Base-by-base conservation (phyloP, 495 filamentous ascomycete species). In the Trichoderma virens region DNA sequence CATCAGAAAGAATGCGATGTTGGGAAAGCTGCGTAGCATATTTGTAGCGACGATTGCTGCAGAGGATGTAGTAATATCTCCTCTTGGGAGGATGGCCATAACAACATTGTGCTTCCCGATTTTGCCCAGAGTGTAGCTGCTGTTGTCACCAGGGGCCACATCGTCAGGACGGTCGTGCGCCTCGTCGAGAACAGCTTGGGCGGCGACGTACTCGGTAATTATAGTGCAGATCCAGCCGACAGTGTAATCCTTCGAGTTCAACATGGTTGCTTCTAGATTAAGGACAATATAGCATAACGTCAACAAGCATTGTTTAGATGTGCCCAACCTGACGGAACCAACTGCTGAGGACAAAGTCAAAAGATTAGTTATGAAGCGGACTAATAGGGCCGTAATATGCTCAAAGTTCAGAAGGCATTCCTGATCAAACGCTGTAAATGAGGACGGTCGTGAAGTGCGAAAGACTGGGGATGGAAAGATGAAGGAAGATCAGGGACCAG, bases 171-270 rank as follows among this genome's bases (percentile, higher is more conserved):
- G 43, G 3, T 66, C 68, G 64, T 72, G 70, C 38, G 63, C 62
- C 70, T 71, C 65, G 56, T 78, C 77, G 14, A 77, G 74, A 18
- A 78, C 69, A 16, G 64, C 70, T 45, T 60, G 61, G 31, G 73
- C 75, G 0, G 75, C 76, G 59, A 71, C 70, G 32, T 69, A 65
- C 59, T 75, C 71, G 5, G 67, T 73, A 28, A n/a, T 62, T 38
- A 76, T 65, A 54, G 74, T 71, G 65, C 74, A 76, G 20, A 79
- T 74, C 74, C 75, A 78, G 45, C 73, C 75, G 20, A 76, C 70
- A 1, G 68, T 73, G 25, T 62, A 41, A 0, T 47, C 5, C 1
- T 32, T 32, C n/a, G n/a, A n/a, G n/a, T n/a, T n/a, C n/a, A n/a
- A n/a, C n/a, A n/a, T n/a, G n/a, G n/a, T n/a, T n/a, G n/a, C n/a